Base-by-base conservation (phyloP, 768 basidiomycete genomes). In the Trametes punicea region DNA sequence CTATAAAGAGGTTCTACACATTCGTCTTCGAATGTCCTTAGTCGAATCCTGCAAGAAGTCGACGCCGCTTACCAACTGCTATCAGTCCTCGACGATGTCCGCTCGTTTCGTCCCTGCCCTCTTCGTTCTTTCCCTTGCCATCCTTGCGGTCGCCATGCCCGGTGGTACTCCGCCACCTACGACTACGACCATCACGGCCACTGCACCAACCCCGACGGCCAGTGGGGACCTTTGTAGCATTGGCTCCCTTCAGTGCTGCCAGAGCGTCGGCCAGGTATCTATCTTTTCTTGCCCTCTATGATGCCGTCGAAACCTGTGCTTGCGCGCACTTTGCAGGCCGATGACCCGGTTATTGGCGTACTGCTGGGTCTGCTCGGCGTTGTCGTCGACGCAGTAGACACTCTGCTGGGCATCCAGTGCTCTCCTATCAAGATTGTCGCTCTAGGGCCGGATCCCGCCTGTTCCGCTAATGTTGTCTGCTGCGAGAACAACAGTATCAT, bases 121-220 rank as follows among this genome's bases (percentile, higher is more conserved):
- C 18, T 44, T 61, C 36, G 38, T 50, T 15, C 34, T 55, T 25
- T 59, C 55, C 25, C 29, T 64, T 10, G 26, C 57, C 20, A 50
- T 64, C 55, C 54, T 61, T 60, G 63, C 57, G 55, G 55, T 25
- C 46, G 63, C 63, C 60, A 61, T 27, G 31, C 63, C 60, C 15
- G 57, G 60, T 16, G 54, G 51, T 13, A 6, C 51, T 1, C 57
- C 45, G 2, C 23, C 51, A 16, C 30, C 30, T 2, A 36, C 46
- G 38, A 57, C 40, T 10, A 53, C 36, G 2, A 52, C 57, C 0
- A 49, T 51, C 49, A 58, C 57, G 36, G 51, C 23, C 10, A 42
- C 41, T 4, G 18, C 58, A 13, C 47, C 48, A 13, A 30, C 56
- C 1, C 40, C 51, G 15, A 59, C 57, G 23, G 26, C 26, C 15